Evolutionary conservation across 352 stramenopile species (phyloP), one percentile per base, ranked within the genome.

Genomic region (Saprolegnia parasitica): DNA sequence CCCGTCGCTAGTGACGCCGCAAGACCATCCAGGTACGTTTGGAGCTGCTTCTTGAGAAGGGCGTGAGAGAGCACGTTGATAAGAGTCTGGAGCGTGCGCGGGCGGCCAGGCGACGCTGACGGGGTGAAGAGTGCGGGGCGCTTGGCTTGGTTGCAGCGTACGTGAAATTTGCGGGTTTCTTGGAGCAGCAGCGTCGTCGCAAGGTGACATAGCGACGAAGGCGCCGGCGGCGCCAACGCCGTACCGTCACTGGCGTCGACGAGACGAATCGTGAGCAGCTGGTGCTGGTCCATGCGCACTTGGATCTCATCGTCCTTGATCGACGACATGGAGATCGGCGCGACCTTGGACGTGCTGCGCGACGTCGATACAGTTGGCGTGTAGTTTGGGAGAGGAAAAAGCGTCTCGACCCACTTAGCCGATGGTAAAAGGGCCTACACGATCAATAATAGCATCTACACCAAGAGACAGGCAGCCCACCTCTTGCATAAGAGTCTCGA

Each of bases 401-500:
- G 21, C 35, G 63, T 61, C 10, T 70, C 63, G 23, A 63, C 63
- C 63, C 63, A 70, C 47, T 57, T 60, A 16, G 63, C 42, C 8
- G 63, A 62, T 20, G 63, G 63, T 29, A 70, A 40, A 15, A 70
- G 37, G 20, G 63, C 63, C 63, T 70, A 61, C 24, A 60, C 20
- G 15, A 26, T 20, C 35, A 50, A 37, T 61, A 16, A 26, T 21
- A 18, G 6, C 35, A 56, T 61, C 6, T 57, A n/a, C n/a, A n/a
- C n/a, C 29, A 5, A 35, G 29, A 58, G 29, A 24, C 24, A 32
- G 23, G 11, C 9, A 54, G 29, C 0, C 13, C n/a, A 70, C 84
- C 58, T 93, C 87, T 62, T 88, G 81, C 87, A 95, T 93, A 35
- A 92, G 50, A 9, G 76, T 90, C 68, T 91, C 81, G 71, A 95